phyloP scores from a whole-genome alignment of 208 protist genomes.

The Leishmania amazonensis region DNA sequence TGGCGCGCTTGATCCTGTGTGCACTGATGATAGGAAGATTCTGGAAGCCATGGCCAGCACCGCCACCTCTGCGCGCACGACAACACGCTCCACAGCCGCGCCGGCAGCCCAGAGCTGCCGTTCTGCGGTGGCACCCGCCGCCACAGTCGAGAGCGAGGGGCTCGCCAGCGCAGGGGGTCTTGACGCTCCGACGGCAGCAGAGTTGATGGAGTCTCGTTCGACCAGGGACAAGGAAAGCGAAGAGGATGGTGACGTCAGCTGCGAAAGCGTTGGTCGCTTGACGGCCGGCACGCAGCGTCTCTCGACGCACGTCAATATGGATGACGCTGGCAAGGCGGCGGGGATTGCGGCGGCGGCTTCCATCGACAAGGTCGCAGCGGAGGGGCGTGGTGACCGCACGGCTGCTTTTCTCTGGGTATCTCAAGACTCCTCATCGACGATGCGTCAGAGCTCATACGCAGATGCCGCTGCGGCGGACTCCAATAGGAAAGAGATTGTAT shows the following conservation, averaged over 20 bases:
- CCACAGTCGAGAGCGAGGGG: background rate
- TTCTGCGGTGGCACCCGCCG: too few relatives aligned
- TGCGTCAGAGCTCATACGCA: background rate
- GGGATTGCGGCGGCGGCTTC: background rate
- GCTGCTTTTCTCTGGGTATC: background rate
- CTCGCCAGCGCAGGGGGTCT: background rate
- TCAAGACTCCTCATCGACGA: background rate
- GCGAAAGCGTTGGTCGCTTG: conserved; percentile 14
- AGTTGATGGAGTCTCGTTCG: background rate
- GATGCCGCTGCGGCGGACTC: background rate
- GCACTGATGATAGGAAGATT: background rate
- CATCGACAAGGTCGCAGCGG: background rate
- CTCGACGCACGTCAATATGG: background rate
- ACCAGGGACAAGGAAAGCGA: background rate
- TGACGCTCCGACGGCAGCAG: background rate
- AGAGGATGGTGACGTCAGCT: background rate
- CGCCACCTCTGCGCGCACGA: conserved; percentile 20
- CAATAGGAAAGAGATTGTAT: background rate
- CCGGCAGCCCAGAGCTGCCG: background rate
- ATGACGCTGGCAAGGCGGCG: background rate
- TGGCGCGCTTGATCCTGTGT: background rate
- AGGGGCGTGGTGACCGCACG: background rate
- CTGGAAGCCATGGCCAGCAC: conserved; percentile 3
- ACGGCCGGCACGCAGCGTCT: conserved; percentile 13
- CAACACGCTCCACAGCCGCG: conserved; percentile 9